Percentiles rank a stretch among this genome's conserved stretches.
Evolutionary conservation across 192 early-diverging fungal species (phyloP).

Genomic region (Mortierella alpina): DNA sequence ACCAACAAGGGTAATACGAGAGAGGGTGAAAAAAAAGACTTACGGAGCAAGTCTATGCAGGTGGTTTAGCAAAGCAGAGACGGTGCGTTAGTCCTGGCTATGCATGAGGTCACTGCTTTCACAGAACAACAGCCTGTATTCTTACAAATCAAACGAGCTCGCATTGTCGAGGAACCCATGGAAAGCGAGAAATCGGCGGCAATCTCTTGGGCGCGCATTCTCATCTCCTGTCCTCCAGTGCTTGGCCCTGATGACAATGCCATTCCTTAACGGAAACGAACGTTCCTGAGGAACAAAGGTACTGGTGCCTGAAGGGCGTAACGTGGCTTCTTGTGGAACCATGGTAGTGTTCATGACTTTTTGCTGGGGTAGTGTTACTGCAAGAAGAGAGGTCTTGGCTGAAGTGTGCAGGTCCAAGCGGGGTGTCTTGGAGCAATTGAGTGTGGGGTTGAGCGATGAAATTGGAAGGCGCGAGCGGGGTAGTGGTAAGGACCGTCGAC

Average conservation of each 20-base stretch:
- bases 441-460: neutral
- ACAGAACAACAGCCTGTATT: too few relatives aligned
- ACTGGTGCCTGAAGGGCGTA: neutral
- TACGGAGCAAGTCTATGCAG: slow-evolving; percentile 23
- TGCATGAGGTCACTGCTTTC: too few relatives aligned
- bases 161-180: slow-evolving; percentile 51
- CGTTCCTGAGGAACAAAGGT: slow-evolving; percentile 7
- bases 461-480: too few relatives aligned
- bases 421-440: neutral
- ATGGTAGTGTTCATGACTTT: neutral
- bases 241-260: slow-evolving; percentile 22
- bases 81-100: too few relatives aligned
- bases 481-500: too few relatives aligned
- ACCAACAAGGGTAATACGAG: neutral
- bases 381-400: neutral
- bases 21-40: too few relatives aligned
- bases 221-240: slow-evolving; percentile 34
- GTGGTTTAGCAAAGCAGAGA: neutral
- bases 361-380: neutral
- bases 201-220: slow-evolving; percentile 6
- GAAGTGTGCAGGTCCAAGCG: neutral
- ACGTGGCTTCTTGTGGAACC: too few relatives aligned
- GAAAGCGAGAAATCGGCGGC: slow-evolving; percentile 46
- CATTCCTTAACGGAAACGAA: slow-evolving; percentile 30
- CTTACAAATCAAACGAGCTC: slow-evolving; percentile 38